Conservation (phyloP, 2,329 filamentous ascomycete genomes). For the Colletotrichum tropicale region DNA sequence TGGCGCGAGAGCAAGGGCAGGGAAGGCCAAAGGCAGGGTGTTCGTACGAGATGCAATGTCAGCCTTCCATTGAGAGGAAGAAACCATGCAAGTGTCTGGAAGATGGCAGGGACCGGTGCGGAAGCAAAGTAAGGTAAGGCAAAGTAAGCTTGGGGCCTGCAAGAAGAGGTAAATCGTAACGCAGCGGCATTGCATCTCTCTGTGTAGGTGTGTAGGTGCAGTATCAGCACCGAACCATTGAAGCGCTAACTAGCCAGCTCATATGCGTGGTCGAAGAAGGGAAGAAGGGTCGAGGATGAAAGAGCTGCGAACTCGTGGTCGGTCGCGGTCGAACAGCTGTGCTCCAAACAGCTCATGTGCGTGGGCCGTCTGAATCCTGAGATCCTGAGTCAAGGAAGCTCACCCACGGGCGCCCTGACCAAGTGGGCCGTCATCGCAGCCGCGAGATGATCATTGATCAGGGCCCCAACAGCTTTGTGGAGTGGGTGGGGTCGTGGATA, state of each 20-base stretch:
- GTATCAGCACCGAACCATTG: not conserved
- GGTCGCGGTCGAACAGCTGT: not conserved
- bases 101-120: not conserved
- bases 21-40: not conserved
- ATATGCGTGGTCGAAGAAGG: not conserved
- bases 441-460: conserved; percentile 10
- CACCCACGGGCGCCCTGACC: not conserved
- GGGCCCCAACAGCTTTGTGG: not conserved
- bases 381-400: not conserved
- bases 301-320: not conserved
- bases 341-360: not conserved
- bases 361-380: not conserved
- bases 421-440: not conserved
- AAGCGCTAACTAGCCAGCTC: not conserved
- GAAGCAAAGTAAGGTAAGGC: not conserved
- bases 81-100: not conserved
- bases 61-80: not conserved
- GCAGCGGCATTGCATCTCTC: not conserved
- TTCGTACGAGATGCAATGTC: not conserved
- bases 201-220: not conserved
- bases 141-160: not conserved
- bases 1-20: not conserved
- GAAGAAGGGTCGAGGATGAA: not conserved
- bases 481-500: not conserved
- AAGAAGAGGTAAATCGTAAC: not conserved